Evolutionary conservation across 2,329 filamentous ascomycete genomes (phyloP).

Genomic region (Verticillium albo-atrum): DNA sequence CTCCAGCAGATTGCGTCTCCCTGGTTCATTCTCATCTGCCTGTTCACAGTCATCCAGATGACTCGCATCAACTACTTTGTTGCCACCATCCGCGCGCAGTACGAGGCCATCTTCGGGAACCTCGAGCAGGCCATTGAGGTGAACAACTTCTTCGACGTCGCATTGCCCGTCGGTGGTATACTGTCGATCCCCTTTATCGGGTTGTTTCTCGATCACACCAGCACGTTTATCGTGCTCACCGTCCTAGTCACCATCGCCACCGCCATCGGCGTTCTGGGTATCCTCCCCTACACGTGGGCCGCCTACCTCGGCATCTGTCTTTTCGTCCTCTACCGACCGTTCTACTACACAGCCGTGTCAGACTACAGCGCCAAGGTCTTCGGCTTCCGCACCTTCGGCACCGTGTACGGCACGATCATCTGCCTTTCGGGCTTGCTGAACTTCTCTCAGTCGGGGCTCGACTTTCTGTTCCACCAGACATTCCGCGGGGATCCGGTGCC

Average conservation of each 20-base stretch:
- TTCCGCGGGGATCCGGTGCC: conserved; percentile 72
- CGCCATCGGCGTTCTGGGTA: conserved; percentile 69
- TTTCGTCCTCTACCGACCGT: conserved; percentile 80
- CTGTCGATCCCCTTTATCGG: conserved; percentile 86
- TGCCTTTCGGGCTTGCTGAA: conserved; percentile 80
- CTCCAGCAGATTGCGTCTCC: conserved; percentile 69
- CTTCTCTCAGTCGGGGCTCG: conserved; percentile 76
- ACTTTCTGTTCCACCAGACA: conserved; percentile 68
- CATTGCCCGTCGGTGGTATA: conserved; percentile 77
- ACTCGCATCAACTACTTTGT: conserved; percentile 90
- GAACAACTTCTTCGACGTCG: conserved; percentile 77
- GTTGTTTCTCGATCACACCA: conserved; percentile 69
- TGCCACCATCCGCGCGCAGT: conserved; percentile 78
- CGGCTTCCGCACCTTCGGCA: conserved; percentile 86
- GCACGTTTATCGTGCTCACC: conserved; percentile 65
- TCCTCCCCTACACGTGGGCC: conserved; percentile 64
- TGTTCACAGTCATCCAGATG: conserved; percentile 76
- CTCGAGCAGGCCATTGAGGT: conserved; percentile 58
- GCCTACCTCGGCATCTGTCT: conserved; percentile 73
- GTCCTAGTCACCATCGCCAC: conserved; percentile 69
- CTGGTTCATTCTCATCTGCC: conserved; percentile 80
- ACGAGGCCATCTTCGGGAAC: conserved; percentile 67
- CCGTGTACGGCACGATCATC: conserved; percentile 89
- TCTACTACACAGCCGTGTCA: conserved; percentile 88
- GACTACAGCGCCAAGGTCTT: conserved; percentile 92